These are phyloP conservation scores for Coprinellus micaceus DNA, from an alignment of 768 basidiomycete genomes.

Conservation along the genomic window DNA sequence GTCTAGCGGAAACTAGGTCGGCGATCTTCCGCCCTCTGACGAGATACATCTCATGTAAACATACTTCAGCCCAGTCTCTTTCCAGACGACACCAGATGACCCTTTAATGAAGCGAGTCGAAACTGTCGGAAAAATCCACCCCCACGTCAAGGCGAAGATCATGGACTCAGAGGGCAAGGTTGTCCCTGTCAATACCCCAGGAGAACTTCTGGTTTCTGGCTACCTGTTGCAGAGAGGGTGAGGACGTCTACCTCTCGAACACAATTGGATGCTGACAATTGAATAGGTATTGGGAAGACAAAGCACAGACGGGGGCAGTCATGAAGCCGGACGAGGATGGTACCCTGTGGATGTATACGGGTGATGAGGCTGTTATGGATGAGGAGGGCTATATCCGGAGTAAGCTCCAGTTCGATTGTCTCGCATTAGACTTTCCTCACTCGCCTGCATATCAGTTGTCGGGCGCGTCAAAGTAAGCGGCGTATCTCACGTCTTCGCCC, in stretches of 20 bases:
- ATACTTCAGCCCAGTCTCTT: slow-evolving; percentile 68
- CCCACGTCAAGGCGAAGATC: slow-evolving; percentile 75
- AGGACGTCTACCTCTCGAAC: no score
- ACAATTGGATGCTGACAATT: neutral
- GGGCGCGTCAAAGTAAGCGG: slow-evolving; percentile 67
- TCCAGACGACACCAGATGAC: slow-evolving; percentile 71
- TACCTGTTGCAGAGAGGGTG: slow-evolving; percentile 81
- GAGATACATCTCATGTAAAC: neutral
- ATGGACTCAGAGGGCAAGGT: slow-evolving; percentile 54
- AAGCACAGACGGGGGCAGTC: slow-evolving; percentile 57
- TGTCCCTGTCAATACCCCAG: slow-evolving; percentile 70
- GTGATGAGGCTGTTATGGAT: slow-evolving; percentile 79
- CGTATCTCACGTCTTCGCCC: neutral
- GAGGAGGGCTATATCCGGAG: slow-evolving; percentile 75
- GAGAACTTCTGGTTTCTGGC: slow-evolving; percentile 71
- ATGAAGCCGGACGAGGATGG: slow-evolving; percentile 55
- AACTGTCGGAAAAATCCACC: slow-evolving; percentile 74
- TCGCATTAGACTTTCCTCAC: neutral
- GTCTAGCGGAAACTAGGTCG: slow-evolving; percentile 7
- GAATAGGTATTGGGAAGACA: slow-evolving; percentile 71
- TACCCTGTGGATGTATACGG: slow-evolving; percentile 78
- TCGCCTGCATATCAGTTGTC: slow-evolving; percentile 47
- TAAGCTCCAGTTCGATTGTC: slow-evolving; percentile 28
- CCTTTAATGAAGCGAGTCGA: slow-evolving; percentile 73
- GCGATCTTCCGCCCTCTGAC: neutral